A percentile compares a stretch with the other conserved stretches of the same genome.
phyloP scores from a whole-genome alignment of 2,329 filamentous ascomycete species.

The Fusarium chaquense region DNA sequence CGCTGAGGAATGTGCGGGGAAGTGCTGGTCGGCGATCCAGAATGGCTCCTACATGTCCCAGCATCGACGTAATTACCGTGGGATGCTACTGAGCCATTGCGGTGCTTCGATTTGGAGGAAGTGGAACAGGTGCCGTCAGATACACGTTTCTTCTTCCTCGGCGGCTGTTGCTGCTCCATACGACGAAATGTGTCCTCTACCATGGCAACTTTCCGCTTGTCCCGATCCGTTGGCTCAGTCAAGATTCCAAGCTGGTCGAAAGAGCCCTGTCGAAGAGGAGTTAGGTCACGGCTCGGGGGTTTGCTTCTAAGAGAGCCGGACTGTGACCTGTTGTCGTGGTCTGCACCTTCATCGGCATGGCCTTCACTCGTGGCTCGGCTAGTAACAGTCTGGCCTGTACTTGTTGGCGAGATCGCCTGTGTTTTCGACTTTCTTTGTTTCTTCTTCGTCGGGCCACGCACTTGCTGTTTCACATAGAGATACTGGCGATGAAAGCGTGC shows the following conservation, averaged over 20 bases:
- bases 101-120: conserved; percentile 56
- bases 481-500: conserved; percentile 72
- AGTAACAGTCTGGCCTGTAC: conserved; percentile 71
- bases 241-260: conserved; percentile 70
- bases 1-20: conserved; percentile 55
- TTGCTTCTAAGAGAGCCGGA: conserved; percentile 71
- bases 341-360: conserved; percentile 65
- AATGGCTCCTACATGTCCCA: conserved; percentile 66
- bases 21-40: conserved; percentile 62
- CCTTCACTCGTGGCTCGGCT: conserved; percentile 74
- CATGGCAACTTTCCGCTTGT: conserved; percentile 75
- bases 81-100: conserved; percentile 54
- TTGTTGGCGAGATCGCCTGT: conserved; percentile 70
- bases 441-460: conserved; percentile 58
- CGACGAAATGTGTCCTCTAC: conserved; percentile 73
- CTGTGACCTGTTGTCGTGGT: conserved; percentile 62
- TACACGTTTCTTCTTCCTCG: conserved; percentile 71
- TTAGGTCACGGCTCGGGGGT: conserved; percentile 74
- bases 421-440: conserved; percentile 67
- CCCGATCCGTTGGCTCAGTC: conserved; percentile 73
- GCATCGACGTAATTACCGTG: conserved; percentile 63
- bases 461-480: conserved; percentile 59
- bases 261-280: conserved; percentile 70
- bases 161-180: conserved; percentile 69
- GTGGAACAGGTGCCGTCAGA: conserved; percentile 63